These are phyloP conservation scores for Vachellia pachyceras DNA, from an alignment of 306 rosid genomes.

Conservation along the genomic window DNA sequence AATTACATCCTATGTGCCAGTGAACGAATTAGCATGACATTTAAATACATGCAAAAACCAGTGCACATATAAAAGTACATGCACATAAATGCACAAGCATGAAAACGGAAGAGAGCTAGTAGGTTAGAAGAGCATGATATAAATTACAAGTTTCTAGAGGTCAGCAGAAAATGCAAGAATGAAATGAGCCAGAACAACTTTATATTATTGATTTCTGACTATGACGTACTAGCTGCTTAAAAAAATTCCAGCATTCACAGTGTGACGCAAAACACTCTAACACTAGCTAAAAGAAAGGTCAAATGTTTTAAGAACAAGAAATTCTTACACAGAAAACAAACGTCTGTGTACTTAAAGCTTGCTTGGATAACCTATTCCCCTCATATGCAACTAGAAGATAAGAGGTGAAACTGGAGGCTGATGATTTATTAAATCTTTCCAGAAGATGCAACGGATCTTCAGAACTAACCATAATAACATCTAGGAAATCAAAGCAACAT, in stretches of 20 bases:
- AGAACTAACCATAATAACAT: conserved; percentile 23
- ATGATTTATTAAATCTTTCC: conserved; percentile 16
- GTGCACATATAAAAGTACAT: background rate
- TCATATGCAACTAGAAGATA: conserved; percentile 37
- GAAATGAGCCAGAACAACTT: conserved; percentile 13
- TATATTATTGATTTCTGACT: conserved; percentile 3
- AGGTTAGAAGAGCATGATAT: conserved; percentile 13
- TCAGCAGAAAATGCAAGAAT: conserved; percentile 26
- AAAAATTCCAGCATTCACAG: conserved; percentile 11
- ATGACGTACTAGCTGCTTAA: conserved; percentile 8
- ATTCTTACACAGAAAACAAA: conserved; percentile 36
- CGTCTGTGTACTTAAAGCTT: conserved; percentile 16
- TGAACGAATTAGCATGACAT: background rate
- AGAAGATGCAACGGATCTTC: conserved; percentile 15
- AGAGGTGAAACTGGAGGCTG: conserved; percentile 20
- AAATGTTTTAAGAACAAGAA: conserved; percentile 13
- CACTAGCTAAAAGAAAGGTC: conserved; percentile 14
- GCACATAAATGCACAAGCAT: too few relatives aligned
- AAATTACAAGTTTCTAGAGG: background rate
- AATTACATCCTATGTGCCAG: background rate
- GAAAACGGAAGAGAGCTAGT: background rate
- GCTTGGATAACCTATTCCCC: conserved; percentile 32
- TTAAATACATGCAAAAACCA: background rate
- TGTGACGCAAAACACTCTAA: conserved; percentile 4
- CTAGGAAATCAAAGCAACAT: conserved; percentile 29